Base-by-base conservation (phyloP, 148 eudicot species). In the Limonium bicolor region DNA sequence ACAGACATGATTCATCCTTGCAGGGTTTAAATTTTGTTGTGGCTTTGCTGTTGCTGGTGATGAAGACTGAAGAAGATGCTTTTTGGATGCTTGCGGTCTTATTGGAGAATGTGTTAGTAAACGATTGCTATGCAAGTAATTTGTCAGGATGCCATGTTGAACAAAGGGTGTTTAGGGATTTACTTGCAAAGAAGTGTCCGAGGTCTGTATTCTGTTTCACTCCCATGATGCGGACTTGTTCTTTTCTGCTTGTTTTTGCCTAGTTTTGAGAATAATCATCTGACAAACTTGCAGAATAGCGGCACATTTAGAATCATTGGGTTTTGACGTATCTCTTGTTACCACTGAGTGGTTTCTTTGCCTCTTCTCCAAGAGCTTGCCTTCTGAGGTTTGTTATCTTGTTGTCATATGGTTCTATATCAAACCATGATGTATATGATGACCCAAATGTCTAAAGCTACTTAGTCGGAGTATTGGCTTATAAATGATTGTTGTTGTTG, bases 61-160 rank as follows among this genome's bases (percentile, higher is more conserved):
- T 90, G 93, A 84, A 90, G 75, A 90, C 93, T n/a, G 99, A 90
- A 70, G 99, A 90, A 73, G 99, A 90, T 46, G 99, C 88, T 5
- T 90, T 90, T 55, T 90, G 99, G 99, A 84, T 90, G 99, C 72
- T 90, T 22, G 84, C 99, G 48, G 93, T 84, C 47, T 76, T 90
- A 27, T 24, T 90, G 53, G 99, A 90, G 69, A 69, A 84, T 58
- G 99, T 90, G 20, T 55, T 90, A 55, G 95, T 80, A 12, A 80
- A 54, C 30, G 93, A 90, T 53, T 90, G 99, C 47, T 90, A 90
- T 56, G 59, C 95, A 13, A 69, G 46, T 44, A 84, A 90, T 58
- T 69, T 90, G 54, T 80, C 87, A 17, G 99, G 99, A 32, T 90
- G 99, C 64, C 99, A 90, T 55, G 95, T 90, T 21, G 99, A 90